A percentile compares a stretch with the other conserved stretches of the same genome.
These are phyloP conservation scores for Neospora caninum DNA, from an alignment of 169 alveolate genomes.

Conservation along the genomic window DNA sequence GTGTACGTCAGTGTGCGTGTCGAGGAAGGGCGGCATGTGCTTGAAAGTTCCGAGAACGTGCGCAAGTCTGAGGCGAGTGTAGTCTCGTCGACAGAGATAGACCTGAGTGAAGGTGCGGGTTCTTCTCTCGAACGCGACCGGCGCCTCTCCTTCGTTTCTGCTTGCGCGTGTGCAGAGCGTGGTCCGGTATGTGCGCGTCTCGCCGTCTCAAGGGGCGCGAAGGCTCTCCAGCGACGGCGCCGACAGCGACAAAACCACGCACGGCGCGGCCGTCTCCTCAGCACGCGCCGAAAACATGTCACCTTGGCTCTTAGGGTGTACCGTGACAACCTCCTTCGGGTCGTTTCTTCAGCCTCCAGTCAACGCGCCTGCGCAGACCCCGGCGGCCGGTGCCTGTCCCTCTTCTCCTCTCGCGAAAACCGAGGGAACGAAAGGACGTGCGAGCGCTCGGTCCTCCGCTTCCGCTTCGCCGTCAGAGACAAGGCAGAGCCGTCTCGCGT, in stretches of 20 bases:
- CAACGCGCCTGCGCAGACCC: neutral
- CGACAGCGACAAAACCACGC: too few species aligned
- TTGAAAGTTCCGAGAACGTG: too few species aligned
- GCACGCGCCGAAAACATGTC: neutral
- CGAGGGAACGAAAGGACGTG: neutral
- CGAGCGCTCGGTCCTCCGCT: neutral
- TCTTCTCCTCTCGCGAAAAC: neutral
- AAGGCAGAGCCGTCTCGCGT: neutral
- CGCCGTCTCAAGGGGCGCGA: neutral
- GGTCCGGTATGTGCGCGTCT: neutral
- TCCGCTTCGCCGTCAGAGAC: neutral
- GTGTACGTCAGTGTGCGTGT: too few species aligned
- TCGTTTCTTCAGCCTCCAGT: neutral
- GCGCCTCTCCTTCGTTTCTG: neutral
- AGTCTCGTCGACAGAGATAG: too few species aligned
- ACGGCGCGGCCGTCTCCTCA: neutral
- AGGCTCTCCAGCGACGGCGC: too few species aligned
- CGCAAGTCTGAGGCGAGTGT: too few species aligned
- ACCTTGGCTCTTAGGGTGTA: slow-evolving; percentile 13
- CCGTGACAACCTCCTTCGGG: neutral
- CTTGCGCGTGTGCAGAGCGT: neutral
- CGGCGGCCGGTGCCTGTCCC: neutral
- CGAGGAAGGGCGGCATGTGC: too few species aligned
- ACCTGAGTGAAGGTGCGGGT: too few species aligned
- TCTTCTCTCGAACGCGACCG: too few species aligned